These are phyloP conservation scores for Aspergillus glaucus DNA, from an alignment of 2,329 filamentous ascomycete genomes.

Conservation along the genomic window DNA sequence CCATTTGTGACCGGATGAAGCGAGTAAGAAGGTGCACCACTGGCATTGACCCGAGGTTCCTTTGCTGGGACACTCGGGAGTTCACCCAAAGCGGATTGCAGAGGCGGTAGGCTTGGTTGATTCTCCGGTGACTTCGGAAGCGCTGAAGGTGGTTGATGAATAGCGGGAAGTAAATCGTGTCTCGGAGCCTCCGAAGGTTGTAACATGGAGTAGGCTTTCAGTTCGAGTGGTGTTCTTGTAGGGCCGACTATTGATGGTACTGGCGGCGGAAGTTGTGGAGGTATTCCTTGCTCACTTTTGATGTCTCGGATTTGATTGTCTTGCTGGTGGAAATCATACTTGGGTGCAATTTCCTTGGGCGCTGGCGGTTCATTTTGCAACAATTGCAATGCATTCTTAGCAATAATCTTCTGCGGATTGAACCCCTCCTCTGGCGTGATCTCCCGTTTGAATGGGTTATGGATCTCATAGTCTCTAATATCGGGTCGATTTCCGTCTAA, in stretches of 20 bases:
- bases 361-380: background rate
- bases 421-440: constrained; percentile 36
- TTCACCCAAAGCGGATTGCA: constrained; percentile 32
- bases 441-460: constrained; percentile 42
- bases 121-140: constrained; percentile 29
- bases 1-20: constrained; percentile 16
- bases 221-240: background rate
- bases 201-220: background rate
- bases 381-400: background rate
- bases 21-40: constrained; percentile 17
- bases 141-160: constrained; percentile 23
- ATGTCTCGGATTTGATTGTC: constrained; percentile 1
- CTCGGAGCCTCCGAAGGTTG: background rate
- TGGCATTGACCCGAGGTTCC: constrained; percentile 22
- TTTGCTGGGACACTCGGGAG: constrained; percentile 20
- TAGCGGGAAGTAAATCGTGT: background rate
- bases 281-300: background rate
- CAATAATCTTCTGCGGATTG: constrained; percentile 18
- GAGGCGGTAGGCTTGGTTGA: constrained; percentile 35
- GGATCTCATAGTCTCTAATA: constrained; percentile 54
- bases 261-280: background rate
- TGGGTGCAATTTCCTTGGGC: constrained; percentile 1
- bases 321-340: background rate
- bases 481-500: constrained; percentile 61
- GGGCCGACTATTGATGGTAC: background rate